Percentiles rank a stretch among this genome's conserved stretches.
These are phyloP conservation scores for Serendipita sp. DNA, from an alignment of 1,284 basidiomycete species.

Conservation along the genomic window DNA sequence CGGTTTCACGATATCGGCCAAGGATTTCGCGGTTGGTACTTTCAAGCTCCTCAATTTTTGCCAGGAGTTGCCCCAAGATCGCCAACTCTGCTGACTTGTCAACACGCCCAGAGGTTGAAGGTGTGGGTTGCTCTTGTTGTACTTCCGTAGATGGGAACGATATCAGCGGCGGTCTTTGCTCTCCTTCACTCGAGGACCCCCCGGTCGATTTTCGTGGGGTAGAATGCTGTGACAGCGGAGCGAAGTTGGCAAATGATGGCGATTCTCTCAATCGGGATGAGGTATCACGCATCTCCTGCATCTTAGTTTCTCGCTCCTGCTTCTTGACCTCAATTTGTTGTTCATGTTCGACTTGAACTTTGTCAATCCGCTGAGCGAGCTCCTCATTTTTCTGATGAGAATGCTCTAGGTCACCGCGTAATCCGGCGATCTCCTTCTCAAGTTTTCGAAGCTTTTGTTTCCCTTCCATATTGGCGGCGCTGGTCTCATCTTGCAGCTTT, in stretches of 20 bases:
- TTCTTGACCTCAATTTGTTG: constrained; percentile 9
- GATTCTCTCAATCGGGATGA: background rate
- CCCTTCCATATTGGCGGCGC: constrained; percentile 48
- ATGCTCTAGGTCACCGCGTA: constrained; percentile 59
- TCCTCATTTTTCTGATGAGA: constrained; percentile 53
- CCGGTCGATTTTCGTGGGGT: background rate
- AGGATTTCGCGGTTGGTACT: constrained; percentile 57
- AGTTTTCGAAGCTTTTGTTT: constrained; percentile 52
- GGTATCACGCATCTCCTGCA: constrained; percentile 11
- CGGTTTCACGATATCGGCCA: constrained; percentile 48
- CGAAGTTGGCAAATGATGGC: constrained; percentile 1
- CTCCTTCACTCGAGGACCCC: background rate
- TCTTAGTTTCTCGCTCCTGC: constrained; percentile 19
- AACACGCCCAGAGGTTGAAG: background rate
- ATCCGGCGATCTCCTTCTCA: constrained; percentile 57
- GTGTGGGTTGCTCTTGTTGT: background rate
- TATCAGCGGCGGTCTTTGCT: background rate
- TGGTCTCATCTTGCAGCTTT: constrained; percentile 55
- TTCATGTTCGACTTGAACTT: constrained; percentile 20
- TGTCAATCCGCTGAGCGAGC: constrained; percentile 41
- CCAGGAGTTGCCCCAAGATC: constrained; percentile 53
- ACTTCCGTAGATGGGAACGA: background rate
- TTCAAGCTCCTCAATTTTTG: constrained; percentile 70
- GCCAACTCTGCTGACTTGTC: constrained; percentile 28
- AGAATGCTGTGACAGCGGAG: constrained; percentile 6